phyloP scores from a whole-genome alignment of 345 rosid genomes.

The Isatis tinctoria region DNA sequence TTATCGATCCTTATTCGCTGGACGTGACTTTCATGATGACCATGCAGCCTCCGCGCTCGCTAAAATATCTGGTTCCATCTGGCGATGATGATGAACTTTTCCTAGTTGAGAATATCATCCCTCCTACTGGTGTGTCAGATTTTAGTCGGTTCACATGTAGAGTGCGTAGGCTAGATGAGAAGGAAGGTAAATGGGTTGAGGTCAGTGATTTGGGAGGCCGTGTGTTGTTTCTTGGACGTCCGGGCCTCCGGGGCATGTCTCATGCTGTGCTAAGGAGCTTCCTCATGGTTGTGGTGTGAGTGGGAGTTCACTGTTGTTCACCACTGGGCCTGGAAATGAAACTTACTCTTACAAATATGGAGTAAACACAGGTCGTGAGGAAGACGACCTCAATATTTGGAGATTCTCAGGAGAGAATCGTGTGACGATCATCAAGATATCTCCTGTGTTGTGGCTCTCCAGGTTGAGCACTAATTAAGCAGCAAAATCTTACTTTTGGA shows the following conservation, averaged over 20 bases:
- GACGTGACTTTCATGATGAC: not conserved
- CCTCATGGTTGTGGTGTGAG: conserved; percentile 12
- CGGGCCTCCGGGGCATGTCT: not conserved
- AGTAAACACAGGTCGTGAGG: not conserved
- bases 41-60: not conserved
- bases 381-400: not conserved
- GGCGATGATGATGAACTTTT: not conserved
- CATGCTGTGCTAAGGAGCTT: not conserved
- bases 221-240: conserved; percentile 2
- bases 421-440: not conserved
- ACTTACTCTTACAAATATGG: not conserved
- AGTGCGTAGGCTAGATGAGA: conserved; percentile 5
- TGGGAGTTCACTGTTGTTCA: not conserved
- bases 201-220: not conserved
- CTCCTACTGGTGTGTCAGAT: not conserved
- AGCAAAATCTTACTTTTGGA: not conserved
- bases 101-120: not conserved
- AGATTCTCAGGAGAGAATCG: not conserved
- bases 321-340: not conserved
- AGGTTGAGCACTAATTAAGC: not conserved
- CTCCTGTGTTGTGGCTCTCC: not conserved
- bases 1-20: not conserved
- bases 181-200: not conserved
- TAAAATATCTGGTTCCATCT: not conserved
- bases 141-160: not conserved